Base-by-base conservation (phyloP, 345 rosid genomes). In the Fremontodendron californicum region DNA sequence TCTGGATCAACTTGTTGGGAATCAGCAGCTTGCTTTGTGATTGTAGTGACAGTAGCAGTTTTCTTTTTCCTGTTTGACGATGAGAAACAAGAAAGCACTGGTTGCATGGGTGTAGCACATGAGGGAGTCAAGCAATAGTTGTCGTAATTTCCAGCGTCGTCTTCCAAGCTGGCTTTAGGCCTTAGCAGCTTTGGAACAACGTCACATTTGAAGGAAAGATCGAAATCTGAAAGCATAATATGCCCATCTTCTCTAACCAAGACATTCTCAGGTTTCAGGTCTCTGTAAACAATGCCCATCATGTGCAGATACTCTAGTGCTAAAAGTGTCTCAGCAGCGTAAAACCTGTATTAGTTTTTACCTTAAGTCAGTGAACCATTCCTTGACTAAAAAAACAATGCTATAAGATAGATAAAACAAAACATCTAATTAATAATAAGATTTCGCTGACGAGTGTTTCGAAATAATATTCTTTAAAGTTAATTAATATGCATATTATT, bases 181-280 rank as follows among this genome's bases (percentile, higher is more conserved):
- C 81, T 84, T 42, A 91, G 74, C 43, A 95, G 87, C 78, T 84
- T 84, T 0, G 98, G 99, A 31, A 93, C 90, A n/a, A 95, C 96
- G 61, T 93, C 92, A 65, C 95, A 93, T 85, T 90, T 94, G 82
- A 94, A 86, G 23, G 93, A 91, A 74, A 91, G 93, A 40, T 91
- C 96, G 66, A 91, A 91, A 75, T 91, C 96, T 12, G 96, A 85
- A 37, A 91, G 91, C 93, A 90, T 91, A 29, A 91, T 83, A 75
- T 91, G 93, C 2, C 96, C 96, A 75, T 89, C 93, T 46, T 86
- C 91, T 83, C 93, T 82, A 23, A 91, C 89, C 31, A 91, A 76
- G 4, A 91, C 91, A 67, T 91, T 91, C 65, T 91, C 96, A 1
- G 93, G 93, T 80, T 91, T 91, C 4, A 91, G 76, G 81, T 91